Evolutionary conservation across 1,284 basidiomycete species (phyloP).

Genomic region (Rhizoctonia solani): DNA sequence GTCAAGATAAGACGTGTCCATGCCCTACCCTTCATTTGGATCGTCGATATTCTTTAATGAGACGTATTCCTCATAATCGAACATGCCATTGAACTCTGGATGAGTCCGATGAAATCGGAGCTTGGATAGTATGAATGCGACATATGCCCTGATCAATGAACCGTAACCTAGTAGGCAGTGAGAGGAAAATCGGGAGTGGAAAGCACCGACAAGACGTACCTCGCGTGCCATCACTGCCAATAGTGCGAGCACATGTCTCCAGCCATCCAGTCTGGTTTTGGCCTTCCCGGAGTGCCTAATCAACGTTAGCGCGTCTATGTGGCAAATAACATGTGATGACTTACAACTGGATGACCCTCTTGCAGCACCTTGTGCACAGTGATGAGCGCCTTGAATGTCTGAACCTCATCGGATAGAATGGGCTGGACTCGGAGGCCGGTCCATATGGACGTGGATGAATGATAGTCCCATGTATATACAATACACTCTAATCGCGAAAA

Average conservation of each 20-base stretch:
- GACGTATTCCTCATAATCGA: slow-evolving; percentile 97
- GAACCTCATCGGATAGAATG: slow-evolving; percentile 91
- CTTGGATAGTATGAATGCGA: slow-evolving; percentile 92
- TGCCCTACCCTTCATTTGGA: slow-evolving; percentile 90
- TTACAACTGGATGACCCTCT: slow-evolving; percentile 89
- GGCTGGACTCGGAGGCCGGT: slow-evolving; percentile 92
- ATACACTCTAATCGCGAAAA: slow-evolving; percentile 72
- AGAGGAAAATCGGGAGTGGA: slow-evolving; percentile 3
- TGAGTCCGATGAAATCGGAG: slow-evolving; percentile 91
- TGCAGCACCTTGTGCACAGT: slow-evolving; percentile 95
- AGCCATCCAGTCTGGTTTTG: slow-evolving; percentile 96
- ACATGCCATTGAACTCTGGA: slow-evolving; percentile 94
- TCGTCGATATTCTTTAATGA: slow-evolving; percentile 95
- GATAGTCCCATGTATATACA: slow-evolving; percentile 98
- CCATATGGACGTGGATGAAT: slow-evolving; percentile 97
- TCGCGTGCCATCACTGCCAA: slow-evolving; percentile 75
- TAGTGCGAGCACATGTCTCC: slow-evolving; percentile 90
- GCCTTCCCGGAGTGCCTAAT: slow-evolving; percentile 89
- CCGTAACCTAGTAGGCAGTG: slow-evolving; percentile 70
- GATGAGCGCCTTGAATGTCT: slow-evolving; percentile 95
- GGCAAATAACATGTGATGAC: slow-evolving; percentile 44
- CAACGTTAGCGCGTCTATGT: slow-evolving; percentile 1
- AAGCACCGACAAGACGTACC: slow-evolving; percentile 53
- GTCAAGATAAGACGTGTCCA: background rate
- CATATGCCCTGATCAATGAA: slow-evolving; percentile 89